A percentile compares a stretch with the other conserved stretches of the same genome.
Conservation (phyloP, 495 filamentous ascomycete species). For the Tuber magnatum region DNA sequence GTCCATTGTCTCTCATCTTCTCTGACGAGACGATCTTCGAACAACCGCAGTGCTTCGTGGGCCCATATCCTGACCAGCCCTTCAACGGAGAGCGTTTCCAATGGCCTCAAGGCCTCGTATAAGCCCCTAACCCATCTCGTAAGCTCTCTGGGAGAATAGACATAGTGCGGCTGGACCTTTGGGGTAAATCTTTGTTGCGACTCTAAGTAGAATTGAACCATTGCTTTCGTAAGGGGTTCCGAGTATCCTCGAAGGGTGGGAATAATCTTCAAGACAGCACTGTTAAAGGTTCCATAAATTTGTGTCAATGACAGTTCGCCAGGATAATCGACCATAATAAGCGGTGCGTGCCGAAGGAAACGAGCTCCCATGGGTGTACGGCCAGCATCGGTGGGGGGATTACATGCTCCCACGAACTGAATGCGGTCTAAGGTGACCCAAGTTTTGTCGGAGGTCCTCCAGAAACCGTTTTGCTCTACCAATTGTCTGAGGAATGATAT, state of each 20-base stretch:
- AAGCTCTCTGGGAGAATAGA: slow-evolving; percentile 96
- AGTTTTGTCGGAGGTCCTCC: slow-evolving; percentile 91
- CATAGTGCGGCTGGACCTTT: slow-evolving; percentile 95
- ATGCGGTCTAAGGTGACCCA: slow-evolving; percentile 98
- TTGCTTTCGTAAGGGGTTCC: slow-evolving; percentile 88
- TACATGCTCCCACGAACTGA: slow-evolving; percentile 98
- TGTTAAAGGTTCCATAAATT: slow-evolving; percentile 98
- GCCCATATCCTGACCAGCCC: slow-evolving; percentile 96
- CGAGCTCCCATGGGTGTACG: slow-evolving; percentile 87
- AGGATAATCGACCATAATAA: slow-evolving; percentile 99
- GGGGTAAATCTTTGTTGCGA: slow-evolving; percentile 90
- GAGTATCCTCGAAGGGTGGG: slow-evolving; percentile 91
- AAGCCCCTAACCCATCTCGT: slow-evolving; percentile 95
- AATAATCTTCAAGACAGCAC: slow-evolving; percentile 90
- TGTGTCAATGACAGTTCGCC: slow-evolving; percentile 88
- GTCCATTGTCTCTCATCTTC: slow-evolving; percentile 97
- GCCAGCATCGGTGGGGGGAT: slow-evolving; percentile 96
- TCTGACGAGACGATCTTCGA: slow-evolving; percentile 88
- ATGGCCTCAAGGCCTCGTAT: slow-evolving; percentile 89
- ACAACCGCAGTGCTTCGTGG: slow-evolving; percentile 89
- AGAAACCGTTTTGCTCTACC: slow-evolving; percentile 98
- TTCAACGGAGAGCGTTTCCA: slow-evolving; percentile 79
- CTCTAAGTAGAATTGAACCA: slow-evolving; percentile 93
- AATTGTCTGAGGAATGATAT: slow-evolving; percentile 95
- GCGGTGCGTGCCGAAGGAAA: slow-evolving; percentile 88